Conservation (phyloP, 805 yeast genomes). For the Zygoascus biomembranicola region DNA sequence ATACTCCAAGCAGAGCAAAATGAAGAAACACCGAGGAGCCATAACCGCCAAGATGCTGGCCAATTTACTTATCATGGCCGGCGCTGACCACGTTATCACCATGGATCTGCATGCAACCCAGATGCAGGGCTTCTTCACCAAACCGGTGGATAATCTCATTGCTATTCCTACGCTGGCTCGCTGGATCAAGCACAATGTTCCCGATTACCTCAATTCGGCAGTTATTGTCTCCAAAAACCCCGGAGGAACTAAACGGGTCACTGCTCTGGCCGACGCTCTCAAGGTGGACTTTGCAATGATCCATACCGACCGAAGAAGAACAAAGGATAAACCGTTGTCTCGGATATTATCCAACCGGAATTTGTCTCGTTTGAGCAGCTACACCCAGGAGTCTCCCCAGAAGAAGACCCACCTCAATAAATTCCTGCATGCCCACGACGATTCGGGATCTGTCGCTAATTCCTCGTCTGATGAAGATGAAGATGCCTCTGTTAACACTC, state of each 20-base stretch:
- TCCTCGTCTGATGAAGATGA: constrained; percentile 18
- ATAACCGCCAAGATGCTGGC: constrained; percentile 97
- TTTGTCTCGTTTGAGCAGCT: not conserved
- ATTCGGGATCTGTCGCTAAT: not conserved
- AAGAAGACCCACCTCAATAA: not conserved
- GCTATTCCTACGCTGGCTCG: constrained; percentile 95
- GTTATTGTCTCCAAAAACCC: constrained; percentile 99
- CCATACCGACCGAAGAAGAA: constrained; percentile 93
- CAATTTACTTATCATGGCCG: constrained; percentile 90
- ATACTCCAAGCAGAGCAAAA: constrained; percentile 91
- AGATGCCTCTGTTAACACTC: constrained; percentile 7
- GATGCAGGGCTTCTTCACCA: constrained; percentile 97
- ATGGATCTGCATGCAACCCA: constrained; percentile 96
- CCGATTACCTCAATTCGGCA: constrained; percentile 69
- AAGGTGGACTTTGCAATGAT: constrained; percentile 98
- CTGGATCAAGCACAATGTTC: constrained; percentile 89
- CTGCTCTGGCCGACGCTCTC: constrained; percentile 93
- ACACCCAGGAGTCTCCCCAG: not conserved
- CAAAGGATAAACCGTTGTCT: constrained; percentile 48
- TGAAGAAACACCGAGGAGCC: constrained; percentile 98
- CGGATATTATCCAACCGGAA: constrained; percentile 8
- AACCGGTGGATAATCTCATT: constrained; percentile 93
- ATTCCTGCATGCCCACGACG: not conserved
- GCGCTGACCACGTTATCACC: constrained; percentile 96
- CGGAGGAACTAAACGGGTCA: constrained; percentile 97